Evolutionary conservation across 345 rosid species (phyloP), one percentile per base, ranked within the genome.

Genomic region (Aurinia saxatilis): DNA sequence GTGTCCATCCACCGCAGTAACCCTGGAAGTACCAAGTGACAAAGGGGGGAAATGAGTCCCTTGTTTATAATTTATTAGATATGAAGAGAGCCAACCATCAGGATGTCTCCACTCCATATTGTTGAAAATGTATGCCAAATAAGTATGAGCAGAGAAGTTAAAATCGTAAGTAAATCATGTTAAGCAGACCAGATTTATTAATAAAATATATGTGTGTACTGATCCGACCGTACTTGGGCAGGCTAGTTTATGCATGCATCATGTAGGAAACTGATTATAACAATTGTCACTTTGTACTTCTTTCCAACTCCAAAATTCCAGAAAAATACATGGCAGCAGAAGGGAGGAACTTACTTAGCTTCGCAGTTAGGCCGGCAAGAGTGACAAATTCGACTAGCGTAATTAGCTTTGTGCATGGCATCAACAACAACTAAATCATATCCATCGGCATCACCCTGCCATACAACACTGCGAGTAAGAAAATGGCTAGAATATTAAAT

Each of bases 301-400:
- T 64, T 41, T 29, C 42, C 25, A 36, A 57, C 56, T 65, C 27
- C 61, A 65, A 15, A 50, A 57, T 45, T 50, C 49, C 29, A 56
- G 29, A 59, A 8, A 57, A 36, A 42, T 42, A 31, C 27, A 50
- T 51, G 47, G 18, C 16, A 65, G 33, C 44, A 45, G 38, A 45
- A 7, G 52, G 64, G 37, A 11, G 25, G 38, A 66, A 73, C 95
- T 84, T 72, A 95, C 99, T 95, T 95, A 29, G 99, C 99, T 80
- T 90, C 96, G 63, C 99, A 95, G 72, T 95, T 95, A 65, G 99
- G 99, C 62, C 86, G 90, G 80, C 99, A 95, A n/a, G 99, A 95
- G 78, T 95, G 99, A 78, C 99, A 95, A 16, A 95, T 95, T 65
- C 99, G 90, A 72, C 99, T 95, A 1, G 99, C 99, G 62, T 95